Evolutionary conservation across 441 rosid genomes (phyloP).

Genomic region (Flueggea neowawraea): DNA sequence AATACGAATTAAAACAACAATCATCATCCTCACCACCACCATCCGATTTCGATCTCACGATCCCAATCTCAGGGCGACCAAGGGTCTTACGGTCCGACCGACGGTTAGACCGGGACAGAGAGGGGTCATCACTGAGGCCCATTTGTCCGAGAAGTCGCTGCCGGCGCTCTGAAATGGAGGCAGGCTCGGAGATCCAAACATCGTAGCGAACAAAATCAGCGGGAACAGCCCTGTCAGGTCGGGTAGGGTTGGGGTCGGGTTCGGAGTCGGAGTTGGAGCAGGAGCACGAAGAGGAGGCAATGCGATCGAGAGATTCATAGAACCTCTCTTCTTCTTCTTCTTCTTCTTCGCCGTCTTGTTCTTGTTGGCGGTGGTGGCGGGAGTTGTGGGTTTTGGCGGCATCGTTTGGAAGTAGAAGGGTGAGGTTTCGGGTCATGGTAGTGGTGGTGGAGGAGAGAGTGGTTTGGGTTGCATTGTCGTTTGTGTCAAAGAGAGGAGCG

Average conservation of each 20-base stretch:
- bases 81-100: conserved; percentile 34
- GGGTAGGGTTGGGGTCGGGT: conserved; percentile 28
- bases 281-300: conserved; percentile 67
- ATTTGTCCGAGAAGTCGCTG: conserved; percentile 53
- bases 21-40: conserved; percentile 14
- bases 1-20: conserved; percentile 25
- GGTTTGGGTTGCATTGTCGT: too few relatives aligned
- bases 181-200: conserved; percentile 91
- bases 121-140: conserved; percentile 66
- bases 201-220: conserved; percentile 34
- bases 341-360: conserved; percentile 16
- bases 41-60: conserved; percentile 65
- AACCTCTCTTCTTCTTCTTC: conserved; percentile 61
- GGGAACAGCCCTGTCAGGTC: conserved; percentile 17
- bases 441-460: too few relatives aligned
- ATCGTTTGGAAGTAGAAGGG: too few relatives aligned
- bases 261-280: conserved; percentile 51
- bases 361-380: too few relatives aligned
- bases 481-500: too few relatives aligned
- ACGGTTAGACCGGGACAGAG: conserved; percentile 43
- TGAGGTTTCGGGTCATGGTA: too few relatives aligned
- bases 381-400: too few relatives aligned
- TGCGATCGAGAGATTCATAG: conserved; percentile 94
- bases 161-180: conserved; percentile 85
- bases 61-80: conserved; percentile 28